Evolutionary conservation across 2,329 filamentous ascomycete species (phyloP).

Genomic region (Monosporascus ibericus): DNA sequence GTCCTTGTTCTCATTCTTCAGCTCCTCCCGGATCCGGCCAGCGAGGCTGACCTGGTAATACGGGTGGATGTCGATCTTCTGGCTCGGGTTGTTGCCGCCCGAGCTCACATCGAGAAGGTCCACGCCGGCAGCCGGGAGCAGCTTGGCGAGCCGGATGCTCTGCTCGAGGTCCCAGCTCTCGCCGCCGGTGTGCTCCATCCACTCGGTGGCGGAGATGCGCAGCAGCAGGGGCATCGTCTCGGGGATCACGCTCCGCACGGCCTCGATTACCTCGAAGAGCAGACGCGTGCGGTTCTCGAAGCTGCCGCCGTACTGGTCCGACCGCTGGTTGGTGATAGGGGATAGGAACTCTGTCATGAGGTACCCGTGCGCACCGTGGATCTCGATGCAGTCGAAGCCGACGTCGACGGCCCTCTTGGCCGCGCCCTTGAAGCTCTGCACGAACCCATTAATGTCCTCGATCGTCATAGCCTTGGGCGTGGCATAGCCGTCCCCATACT

Average conservation of each 20-base stretch:
- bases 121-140: constrained; percentile 66
- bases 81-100: constrained; percentile 60
- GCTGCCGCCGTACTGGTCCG: constrained; percentile 54
- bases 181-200: constrained; percentile 44
- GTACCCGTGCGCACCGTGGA: constrained; percentile 45
- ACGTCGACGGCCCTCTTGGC: constrained; percentile 52
- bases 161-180: constrained; percentile 65
- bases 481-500: constrained; percentile 54
- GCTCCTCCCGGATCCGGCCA: constrained; percentile 60
- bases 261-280: constrained; percentile 46
- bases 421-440: constrained; percentile 49
- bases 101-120: constrained; percentile 80
- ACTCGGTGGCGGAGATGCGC: constrained; percentile 57
- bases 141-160: constrained; percentile 58
- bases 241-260: constrained; percentile 47
- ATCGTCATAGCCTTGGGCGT: constrained; percentile 45
- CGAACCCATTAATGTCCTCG: constrained; percentile 45
- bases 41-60: constrained; percentile 73
- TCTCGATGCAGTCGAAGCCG: constrained; percentile 42
- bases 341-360: constrained; percentile 39
- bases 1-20: constrained; percentile 40
- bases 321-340: constrained; percentile 35
- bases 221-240: constrained; percentile 49
- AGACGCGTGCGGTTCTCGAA: constrained; percentile 62
- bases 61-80: constrained; percentile 55